Evolutionary conservation across 2,329 filamentous ascomycete genomes (phyloP).

Genomic region (Aspergillus proliferans): DNA sequence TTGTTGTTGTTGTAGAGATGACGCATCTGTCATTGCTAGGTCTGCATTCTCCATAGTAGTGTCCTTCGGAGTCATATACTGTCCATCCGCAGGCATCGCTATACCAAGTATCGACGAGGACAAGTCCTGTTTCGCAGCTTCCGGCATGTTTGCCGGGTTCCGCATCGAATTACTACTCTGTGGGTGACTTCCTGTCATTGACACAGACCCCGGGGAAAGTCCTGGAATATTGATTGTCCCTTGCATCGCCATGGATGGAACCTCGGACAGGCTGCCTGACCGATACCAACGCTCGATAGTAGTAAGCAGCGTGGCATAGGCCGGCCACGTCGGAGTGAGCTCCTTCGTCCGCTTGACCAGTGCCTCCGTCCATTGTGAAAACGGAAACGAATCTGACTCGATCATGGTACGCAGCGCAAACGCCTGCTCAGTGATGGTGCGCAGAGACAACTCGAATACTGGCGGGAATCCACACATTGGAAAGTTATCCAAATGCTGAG

Average conservation of each 20-base stretch:
- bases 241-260: constrained; percentile 6
- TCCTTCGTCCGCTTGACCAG: constrained; percentile 23
- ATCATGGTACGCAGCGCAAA: constrained; percentile 22
- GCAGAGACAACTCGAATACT: constrained; percentile 31
- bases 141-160: constrained; percentile 4
- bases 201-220: constrained; percentile 2
- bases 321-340: constrained; percentile 27
- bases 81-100: constrained; percentile 26
- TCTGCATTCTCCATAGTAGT: constrained; percentile 24
- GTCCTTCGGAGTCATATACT: constrained; percentile 28
- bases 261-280: constrained; percentile 10
- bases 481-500: constrained; percentile 35
- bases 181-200: constrained; percentile 3
- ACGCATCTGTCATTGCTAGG: constrained; percentile 16
- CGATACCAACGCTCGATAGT: constrained; percentile 24
- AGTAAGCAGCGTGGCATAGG: constrained; percentile 26
- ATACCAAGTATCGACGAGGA: constrained; percentile 26
- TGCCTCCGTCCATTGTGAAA: constrained; percentile 28
- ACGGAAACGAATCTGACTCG: constrained; percentile 29
- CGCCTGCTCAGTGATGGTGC: constrained; percentile 31
- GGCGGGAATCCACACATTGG: constrained; percentile 31
- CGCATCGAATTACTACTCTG: constrained; percentile 8
- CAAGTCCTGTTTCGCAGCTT: constrained; percentile 15
- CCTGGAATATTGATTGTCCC: not conserved
- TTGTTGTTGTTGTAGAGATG: constrained; percentile 10